Evolutionary conservation across 192 early-diverging fungal species (phyloP), one percentile per base, ranked within the genome.

Genomic region (Coemansia sp.): DNA sequence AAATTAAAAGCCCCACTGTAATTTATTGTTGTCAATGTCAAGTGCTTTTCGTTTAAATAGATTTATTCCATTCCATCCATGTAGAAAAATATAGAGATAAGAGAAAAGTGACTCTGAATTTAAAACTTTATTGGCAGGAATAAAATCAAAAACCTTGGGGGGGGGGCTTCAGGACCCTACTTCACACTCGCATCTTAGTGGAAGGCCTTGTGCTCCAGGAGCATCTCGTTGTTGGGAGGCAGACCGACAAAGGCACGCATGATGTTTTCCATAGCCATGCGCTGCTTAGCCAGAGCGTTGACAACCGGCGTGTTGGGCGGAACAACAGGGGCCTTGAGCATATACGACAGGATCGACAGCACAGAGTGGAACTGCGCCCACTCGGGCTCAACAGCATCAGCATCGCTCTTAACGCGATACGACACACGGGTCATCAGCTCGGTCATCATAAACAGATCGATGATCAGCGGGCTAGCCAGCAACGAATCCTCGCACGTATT

Each of bases 401-500:
- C 52, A 24, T 69, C 73, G 16, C 59, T 32, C 39, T 39, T 59
- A 23, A 68, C 64, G 77, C 88, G 84, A 88, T 94, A 99, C 65
- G 87, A 57, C 63, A 99, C 93, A 72, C 97, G 94, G 52, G 95
- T 95, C 90, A 97, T 93, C 61, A 99, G 84, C 84, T 99, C 97
- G 61, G 93, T 90, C 72, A 99, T 80, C 72, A 97, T 91, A 58
- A 89, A 88, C 64, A 99, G 82, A 67, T 99, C 97, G 71, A 99
- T 85, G 83, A 99, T 99, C 45, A 99, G 83, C 45, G 97, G 97
- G 55, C 92, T 91, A 55, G 97, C 97, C 61, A 99, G 86, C 61
- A 99, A 88, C 48, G 95, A 97, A 78, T 99, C 97, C 84, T 99
- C 97, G 82, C 97, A 99, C 25, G 94, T 93, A 83, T 99, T 99